These are phyloP conservation scores for Pseudoturritis turrita DNA, from an alignment of 345 rosid genomes.

Conservation along the genomic window DNA sequence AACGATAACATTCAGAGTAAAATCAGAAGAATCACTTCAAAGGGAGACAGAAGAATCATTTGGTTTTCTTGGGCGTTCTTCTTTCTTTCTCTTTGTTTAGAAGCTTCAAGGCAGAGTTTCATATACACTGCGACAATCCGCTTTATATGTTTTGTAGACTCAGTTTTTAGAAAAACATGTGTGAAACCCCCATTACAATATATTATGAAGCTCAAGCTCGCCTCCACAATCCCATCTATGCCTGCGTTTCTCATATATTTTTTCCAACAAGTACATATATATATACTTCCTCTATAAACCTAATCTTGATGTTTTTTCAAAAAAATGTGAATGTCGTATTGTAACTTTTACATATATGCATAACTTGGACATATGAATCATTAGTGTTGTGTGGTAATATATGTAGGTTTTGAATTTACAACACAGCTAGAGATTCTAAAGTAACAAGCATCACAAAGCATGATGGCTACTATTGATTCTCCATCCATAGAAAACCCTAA, in stretches of 20 bases:
- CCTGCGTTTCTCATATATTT: slow-evolving; percentile 68
- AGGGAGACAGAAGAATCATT: too few species aligned
- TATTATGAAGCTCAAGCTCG: slow-evolving; percentile 83
- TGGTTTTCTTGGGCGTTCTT: too few species aligned
- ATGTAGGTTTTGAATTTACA: slow-evolving; percentile 22
- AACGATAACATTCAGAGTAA: too few species aligned
- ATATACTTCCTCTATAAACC: neutral
- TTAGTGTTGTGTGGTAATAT: neutral
- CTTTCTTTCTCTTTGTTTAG: too few species aligned
- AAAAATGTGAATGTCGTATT: neutral
- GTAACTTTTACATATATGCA: neutral
- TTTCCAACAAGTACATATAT: slow-evolving; percentile 54
- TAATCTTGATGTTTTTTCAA: neutral
- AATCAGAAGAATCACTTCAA: too few species aligned
- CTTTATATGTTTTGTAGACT: too few species aligned
- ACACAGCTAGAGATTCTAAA: slow-evolving; percentile 16
- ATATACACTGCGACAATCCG: too few species aligned
- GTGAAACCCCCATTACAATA: slow-evolving; percentile 80
- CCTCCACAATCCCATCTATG: slow-evolving; percentile 67
- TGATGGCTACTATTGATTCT: neutral
- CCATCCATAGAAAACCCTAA: neutral
- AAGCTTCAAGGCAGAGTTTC: too few species aligned
- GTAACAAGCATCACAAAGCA: slow-evolving; percentile 11
- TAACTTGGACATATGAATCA: neutral
- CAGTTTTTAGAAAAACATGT: too few species aligned